These are phyloP conservation scores for Starmerella apicola DNA, from an alignment of 805 yeast species.

Conservation along the genomic window DNA sequence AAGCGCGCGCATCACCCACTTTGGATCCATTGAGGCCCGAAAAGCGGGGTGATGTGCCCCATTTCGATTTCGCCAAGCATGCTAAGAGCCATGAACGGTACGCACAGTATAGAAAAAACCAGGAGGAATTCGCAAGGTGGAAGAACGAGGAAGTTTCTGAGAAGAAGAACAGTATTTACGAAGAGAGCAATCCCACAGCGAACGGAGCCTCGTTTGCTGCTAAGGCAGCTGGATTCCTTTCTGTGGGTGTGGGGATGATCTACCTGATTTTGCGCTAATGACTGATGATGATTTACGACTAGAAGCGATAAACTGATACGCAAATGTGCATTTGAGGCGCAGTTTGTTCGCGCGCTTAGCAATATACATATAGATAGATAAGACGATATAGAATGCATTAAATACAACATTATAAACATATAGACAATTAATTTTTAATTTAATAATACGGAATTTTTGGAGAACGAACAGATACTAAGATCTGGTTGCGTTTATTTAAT, in stretches of 20 bases:
- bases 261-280: conserved; percentile 13
- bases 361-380: too few relatives aligned
- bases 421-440: too few relatives aligned
- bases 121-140: background rate
- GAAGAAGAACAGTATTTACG: conserved; percentile 3
- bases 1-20: conserved; percentile 12
- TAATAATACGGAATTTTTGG: too few relatives aligned
- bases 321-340: too few relatives aligned
- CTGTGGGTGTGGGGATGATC: conserved; percentile 11
- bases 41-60: conserved; percentile 28
- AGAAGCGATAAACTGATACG: too few relatives aligned
- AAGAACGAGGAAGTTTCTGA: background rate
- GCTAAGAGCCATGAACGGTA: conserved; percentile 25
- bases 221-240: conserved; percentile 11
- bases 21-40: conserved; percentile 23
- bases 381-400: too few relatives aligned
- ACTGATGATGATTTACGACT: background rate
- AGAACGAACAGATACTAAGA: too few relatives aligned
- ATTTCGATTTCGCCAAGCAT: conserved; percentile 28
- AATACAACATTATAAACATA: too few relatives aligned
- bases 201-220: conserved; percentile 7
- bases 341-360: too few relatives aligned
- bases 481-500: too few relatives aligned
- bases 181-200: conserved; percentile 6
- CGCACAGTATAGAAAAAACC: conserved; percentile 20